Percentiles rank a stretch among this genome's conserved stretches.
phyloP scores from a whole-genome alignment of 805 yeast species.

The Wickerhamiella occidentalis region DNA sequence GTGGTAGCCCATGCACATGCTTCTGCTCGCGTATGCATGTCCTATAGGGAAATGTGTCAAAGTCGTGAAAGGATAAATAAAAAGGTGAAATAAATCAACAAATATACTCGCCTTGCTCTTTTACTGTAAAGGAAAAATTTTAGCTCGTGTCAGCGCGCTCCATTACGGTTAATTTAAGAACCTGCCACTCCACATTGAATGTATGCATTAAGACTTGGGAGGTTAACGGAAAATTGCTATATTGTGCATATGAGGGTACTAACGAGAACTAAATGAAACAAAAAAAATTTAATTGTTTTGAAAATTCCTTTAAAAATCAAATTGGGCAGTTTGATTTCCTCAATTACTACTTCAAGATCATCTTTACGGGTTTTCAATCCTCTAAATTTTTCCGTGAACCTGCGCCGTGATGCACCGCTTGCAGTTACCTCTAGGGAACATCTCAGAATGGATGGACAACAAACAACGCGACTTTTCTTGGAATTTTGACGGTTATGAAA shows the following conservation, averaged over 20 bases:
- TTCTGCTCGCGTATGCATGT: constrained; percentile 1
- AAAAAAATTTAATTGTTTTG: neutral
- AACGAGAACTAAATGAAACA: too few relatives aligned
- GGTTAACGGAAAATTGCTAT: neutral
- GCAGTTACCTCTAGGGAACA: constrained; percentile 2
- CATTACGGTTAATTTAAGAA: neutral
- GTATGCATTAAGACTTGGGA: neutral
- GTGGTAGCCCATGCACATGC: neutral
- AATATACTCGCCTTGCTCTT: neutral
- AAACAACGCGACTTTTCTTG: neutral
- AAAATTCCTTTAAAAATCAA: neutral
- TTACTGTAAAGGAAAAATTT: neutral
- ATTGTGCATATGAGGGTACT: neutral
- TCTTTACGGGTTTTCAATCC: too few relatives aligned
- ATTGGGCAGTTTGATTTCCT: too few relatives aligned
- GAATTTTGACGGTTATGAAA: too few relatives aligned
- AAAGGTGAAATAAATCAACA: neutral
- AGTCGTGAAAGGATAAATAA: neutral
- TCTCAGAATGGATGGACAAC: neutral
- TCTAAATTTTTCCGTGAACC: neutral
- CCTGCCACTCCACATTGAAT: neutral
- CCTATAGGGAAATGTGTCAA: neutral
- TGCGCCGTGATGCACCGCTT: neutral
- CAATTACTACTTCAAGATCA: too few relatives aligned
- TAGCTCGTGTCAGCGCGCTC: neutral